A percentile compares a stretch with the other conserved stretches of the same genome.
These are phyloP conservation scores for Daldinia grandis DNA, from an alignment of 495 filamentous ascomycete genomes.

Conservation along the genomic window DNA sequence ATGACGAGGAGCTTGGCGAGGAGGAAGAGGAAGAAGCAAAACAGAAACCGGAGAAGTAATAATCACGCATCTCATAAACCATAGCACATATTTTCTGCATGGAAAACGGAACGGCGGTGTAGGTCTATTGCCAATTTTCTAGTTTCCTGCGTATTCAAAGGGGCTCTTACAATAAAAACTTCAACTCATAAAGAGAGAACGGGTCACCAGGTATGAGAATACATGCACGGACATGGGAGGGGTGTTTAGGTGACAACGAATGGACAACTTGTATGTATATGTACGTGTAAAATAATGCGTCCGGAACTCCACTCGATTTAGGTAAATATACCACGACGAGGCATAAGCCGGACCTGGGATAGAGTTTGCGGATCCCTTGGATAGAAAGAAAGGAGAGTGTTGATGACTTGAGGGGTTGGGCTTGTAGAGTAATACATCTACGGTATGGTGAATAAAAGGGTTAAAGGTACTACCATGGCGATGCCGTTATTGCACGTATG, in stretches of 20 bases:
- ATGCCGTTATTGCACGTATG: neutral
- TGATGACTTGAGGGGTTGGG: neutral
- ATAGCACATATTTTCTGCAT: slow-evolving; percentile 2
- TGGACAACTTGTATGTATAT: slow-evolving; percentile 25
- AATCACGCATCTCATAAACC: slow-evolving; percentile 5
- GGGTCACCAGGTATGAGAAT: slow-evolving; percentile 1
- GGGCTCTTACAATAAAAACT: slow-evolving; percentile 9
- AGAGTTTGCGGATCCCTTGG: slow-evolving; percentile 17
- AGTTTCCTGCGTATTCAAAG: slow-evolving; percentile 5
- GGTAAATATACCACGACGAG: slow-evolving; percentile 20
- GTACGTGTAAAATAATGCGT: slow-evolving; percentile 37
- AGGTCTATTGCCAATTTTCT: neutral
- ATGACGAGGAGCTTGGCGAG: slow-evolving; percentile 48
- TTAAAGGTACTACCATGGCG: neutral
- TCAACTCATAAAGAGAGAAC: slow-evolving; percentile 13
- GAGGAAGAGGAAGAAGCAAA: slow-evolving; percentile 30
- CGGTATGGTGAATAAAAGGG: slow-evolving; percentile 20
- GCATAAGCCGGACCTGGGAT: slow-evolving; percentile 18
- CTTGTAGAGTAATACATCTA: slow-evolving; percentile 4
- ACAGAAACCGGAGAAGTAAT: slow-evolving; percentile 25
- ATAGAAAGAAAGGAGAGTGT: slow-evolving; percentile 18
- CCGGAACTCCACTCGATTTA: slow-evolving; percentile 41
- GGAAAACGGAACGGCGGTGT: neutral
- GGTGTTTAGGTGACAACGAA: neutral
- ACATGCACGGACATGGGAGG: neutral